Base-by-base conservation (phyloP, 179 eudicot genomes). In the Silene vulgaris region DNA sequence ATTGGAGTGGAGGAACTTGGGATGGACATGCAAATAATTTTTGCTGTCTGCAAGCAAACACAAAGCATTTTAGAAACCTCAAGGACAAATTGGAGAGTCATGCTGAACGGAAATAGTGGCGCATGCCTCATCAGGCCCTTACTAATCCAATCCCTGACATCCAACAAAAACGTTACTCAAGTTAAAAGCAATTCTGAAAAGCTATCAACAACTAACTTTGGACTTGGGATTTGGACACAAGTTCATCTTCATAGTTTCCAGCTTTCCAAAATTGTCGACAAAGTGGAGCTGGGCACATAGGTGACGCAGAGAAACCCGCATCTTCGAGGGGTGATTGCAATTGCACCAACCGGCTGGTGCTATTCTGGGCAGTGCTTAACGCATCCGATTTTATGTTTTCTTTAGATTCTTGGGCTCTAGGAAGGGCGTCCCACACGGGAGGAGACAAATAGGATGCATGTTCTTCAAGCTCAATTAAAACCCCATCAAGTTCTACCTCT, bases 261-360 rank as follows among this genome's bases (percentile, higher is more conserved):
- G 96, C 90, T 82, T 83, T 93, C 98, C 98, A 93, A 74, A 93
- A 93, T 74, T 91, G 96, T 35, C 98, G 90, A 84, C 96, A 90
- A 65, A 93, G 64, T 52, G 97, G 96, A 52, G 94, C 92, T 19
- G 92, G 86, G 73, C 87, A 79, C 50, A 85, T 29, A 40, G 89
- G 76, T 20, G 89, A 84, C 14, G 82, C 78, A 9, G 90, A 82
- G 74, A 80, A 82, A 86, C 81, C 78, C n/a, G 86, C 69, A 59
- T 87, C 87, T 74, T 86, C 91, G 73, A 52, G 66, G 32, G 83
- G 75, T 30, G 88, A 84, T 29, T 68, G 78, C 20, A 84, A 78
- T 43, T 82, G 80, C 68, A 85, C 90, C 82, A 82, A 77, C 60
- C 81, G 73, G 75, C 80, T 82, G 68, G 82, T 71, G 68, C 82